Conservation (phyloP, 2,329 filamentous ascomycete genomes). For the Pseudocercospora fijiensis region DNA sequence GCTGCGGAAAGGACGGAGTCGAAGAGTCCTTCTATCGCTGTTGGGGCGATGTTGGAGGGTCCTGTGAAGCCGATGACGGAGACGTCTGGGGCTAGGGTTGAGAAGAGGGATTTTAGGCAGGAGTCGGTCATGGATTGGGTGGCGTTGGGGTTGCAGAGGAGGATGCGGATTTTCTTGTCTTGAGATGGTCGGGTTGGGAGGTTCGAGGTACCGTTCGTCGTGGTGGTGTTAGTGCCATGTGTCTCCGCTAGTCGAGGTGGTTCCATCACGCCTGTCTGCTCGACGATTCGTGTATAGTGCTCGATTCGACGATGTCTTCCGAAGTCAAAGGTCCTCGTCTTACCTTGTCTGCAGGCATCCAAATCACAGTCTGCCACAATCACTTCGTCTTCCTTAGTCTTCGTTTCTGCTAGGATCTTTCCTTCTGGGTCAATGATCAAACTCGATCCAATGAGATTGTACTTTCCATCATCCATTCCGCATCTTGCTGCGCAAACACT, state of each 20-base stretch:
- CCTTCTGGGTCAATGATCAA: constrained; percentile 51
- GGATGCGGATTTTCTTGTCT: constrained; percentile 40
- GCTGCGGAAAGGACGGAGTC: constrained; percentile 54
- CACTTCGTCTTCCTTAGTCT: constrained; percentile 50
- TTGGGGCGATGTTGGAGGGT: constrained; percentile 47
- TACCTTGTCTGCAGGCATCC: constrained; percentile 46
- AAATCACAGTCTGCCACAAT: constrained; percentile 53
- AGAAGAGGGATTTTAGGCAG: constrained; percentile 46
- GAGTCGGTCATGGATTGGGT: constrained; percentile 50
- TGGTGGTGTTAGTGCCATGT: not conserved
- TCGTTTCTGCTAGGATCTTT: constrained; percentile 48
- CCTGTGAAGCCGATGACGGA: constrained; percentile 53
- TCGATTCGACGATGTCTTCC: constrained; percentile 45
- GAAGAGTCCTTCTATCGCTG: constrained; percentile 52
- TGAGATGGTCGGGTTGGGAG: not conserved
- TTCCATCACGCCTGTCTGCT: constrained; percentile 39
- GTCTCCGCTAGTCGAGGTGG: constrained; percentile 24
- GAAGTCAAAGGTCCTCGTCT: constrained; percentile 47
- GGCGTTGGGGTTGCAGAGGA: constrained; percentile 53
- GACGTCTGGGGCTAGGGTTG: constrained; percentile 50
- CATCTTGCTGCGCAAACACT: constrained; percentile 51
- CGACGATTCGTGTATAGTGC: constrained; percentile 37
- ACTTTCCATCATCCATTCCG: constrained; percentile 51
- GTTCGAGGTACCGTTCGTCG: not conserved
- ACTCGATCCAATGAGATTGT: constrained; percentile 49